These are phyloP conservation scores for Quercus aquifolioides DNA, from an alignment of 306 rosid species.

Conservation along the genomic window DNA sequence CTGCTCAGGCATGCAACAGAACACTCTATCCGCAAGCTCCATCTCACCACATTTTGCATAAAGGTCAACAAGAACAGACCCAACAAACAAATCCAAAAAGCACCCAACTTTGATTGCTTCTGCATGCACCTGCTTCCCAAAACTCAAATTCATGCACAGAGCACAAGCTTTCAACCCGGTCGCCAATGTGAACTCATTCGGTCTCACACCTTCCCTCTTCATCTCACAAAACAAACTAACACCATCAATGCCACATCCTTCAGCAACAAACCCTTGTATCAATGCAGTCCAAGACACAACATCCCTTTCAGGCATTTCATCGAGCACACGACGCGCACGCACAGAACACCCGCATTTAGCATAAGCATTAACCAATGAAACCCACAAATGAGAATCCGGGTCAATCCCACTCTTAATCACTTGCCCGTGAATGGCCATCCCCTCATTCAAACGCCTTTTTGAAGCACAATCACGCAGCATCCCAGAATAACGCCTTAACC, in stretches of 20 bases:
- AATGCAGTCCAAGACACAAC: constrained; percentile 37
- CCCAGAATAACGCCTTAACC: constrained; percentile 23
- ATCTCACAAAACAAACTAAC: constrained; percentile 33
- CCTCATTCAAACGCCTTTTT: constrained; percentile 30
- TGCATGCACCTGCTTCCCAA: constrained; percentile 33
- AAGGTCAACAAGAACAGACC: constrained; percentile 37
- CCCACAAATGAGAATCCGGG: constrained; percentile 32
- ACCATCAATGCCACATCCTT: constrained; percentile 22
- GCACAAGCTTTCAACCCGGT: constrained; percentile 34
- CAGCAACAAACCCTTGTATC: constrained; percentile 30
- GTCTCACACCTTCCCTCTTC: constrained; percentile 26
- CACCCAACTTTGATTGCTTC: constrained; percentile 23
- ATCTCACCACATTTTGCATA: constrained; percentile 36
- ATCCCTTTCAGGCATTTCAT: constrained; percentile 30
- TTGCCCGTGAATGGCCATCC: constrained; percentile 29
- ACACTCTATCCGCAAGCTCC: constrained; percentile 25
- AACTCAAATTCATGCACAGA: constrained; percentile 22
- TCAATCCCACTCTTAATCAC: constrained; percentile 20
- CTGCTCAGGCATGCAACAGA: constrained; percentile 30
- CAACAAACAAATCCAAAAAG: constrained; percentile 25
- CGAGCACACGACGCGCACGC: constrained; percentile 28
- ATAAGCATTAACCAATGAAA: constrained; percentile 22
- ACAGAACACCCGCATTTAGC: constrained; percentile 17
- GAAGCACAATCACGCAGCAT: constrained; percentile 31
- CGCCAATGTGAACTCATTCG: constrained; percentile 31